phyloP scores from a whole-genome alignment of 75 land plant genomes.

The Azolla pinnata region DNA sequence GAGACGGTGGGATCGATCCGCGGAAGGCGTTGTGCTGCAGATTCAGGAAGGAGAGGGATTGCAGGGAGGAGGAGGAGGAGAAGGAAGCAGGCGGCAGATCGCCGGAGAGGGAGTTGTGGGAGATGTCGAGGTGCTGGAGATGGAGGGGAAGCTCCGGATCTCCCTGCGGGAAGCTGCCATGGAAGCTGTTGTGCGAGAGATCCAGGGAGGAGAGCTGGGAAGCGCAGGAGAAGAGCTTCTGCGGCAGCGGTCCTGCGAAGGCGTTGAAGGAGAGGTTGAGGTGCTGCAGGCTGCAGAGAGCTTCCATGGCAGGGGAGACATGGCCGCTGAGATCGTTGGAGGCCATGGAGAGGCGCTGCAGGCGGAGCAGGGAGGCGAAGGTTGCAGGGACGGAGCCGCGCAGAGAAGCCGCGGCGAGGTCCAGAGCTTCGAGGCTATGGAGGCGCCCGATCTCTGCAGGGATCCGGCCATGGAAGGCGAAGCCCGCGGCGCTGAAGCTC shows the following conservation, averaged over 20 bases:
- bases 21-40: constrained; percentile 4
- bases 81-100: not conserved
- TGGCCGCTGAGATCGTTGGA: constrained; percentile 35
- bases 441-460: constrained; percentile 52
- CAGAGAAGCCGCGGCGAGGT: constrained; percentile 37
- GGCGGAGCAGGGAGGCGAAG: constrained; percentile 30
- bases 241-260: constrained; percentile 36
- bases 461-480: constrained; percentile 26
- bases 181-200: constrained; percentile 16
- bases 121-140: not conserved
- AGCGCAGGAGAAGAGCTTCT: constrained; percentile 27
- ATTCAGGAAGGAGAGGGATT: constrained; percentile 6
- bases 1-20: constrained; percentile 9
- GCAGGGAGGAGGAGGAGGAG: not conserved
- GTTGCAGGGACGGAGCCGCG: constrained; percentile 36
- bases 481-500: constrained; percentile 21
- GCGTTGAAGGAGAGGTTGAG: constrained; percentile 46
- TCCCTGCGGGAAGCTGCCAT: not conserved
- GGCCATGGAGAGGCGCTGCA: constrained; percentile 41
- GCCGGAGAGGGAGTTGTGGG: constrained; percentile 14
- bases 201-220: constrained; percentile 22
- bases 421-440: constrained; percentile 42
- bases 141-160: not conserved
- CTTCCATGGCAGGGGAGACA: constrained; percentile 33
- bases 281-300: constrained; percentile 27